Percentiles rank a stretch among this genome's conserved stretches.
Conservation (phyloP, 2,329 filamentous ascomycete genomes). For the Diplodia scrobiculata region DNA sequence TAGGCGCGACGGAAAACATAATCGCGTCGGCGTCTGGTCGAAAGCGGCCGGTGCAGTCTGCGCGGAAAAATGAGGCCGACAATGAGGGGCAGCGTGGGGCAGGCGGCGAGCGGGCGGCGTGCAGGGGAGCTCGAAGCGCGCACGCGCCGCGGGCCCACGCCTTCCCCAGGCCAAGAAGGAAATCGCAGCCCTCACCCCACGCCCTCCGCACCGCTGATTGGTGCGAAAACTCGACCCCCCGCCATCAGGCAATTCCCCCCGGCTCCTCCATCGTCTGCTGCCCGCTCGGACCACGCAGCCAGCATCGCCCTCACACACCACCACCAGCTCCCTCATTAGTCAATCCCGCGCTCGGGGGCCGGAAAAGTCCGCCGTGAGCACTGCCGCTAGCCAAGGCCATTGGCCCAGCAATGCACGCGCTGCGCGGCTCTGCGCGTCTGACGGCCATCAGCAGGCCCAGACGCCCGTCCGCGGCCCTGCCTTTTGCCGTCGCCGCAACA, state of each 20-base stretch:
- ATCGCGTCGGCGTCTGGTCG: constrained; percentile 5
- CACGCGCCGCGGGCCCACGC: constrained; percentile 35
- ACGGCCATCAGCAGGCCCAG: constrained; percentile 17
- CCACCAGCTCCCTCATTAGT: constrained; percentile 17
- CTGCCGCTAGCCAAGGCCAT: constrained; percentile 1
- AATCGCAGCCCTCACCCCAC: constrained; percentile 29
- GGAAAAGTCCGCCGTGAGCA: constrained; percentile 6
- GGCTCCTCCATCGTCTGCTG: constrained; percentile 5
- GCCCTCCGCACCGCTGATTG: constrained; percentile 30
- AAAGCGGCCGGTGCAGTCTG: neutral
- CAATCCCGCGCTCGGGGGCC: neutral
- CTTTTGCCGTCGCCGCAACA: constrained; percentile 23
- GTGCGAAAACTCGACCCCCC: constrained; percentile 24
- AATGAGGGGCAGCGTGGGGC: constrained; percentile 36
- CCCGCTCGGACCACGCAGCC: constrained; percentile 1
- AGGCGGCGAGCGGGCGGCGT: constrained; percentile 24
- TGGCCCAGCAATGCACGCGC: neutral
- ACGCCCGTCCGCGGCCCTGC: neutral
- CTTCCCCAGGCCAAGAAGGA: constrained; percentile 42
- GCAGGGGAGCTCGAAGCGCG: constrained; percentile 34
- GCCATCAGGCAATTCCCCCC: neutral
- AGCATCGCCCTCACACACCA: constrained; percentile 2
- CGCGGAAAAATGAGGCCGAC: constrained; percentile 36
- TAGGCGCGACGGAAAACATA: constrained; percentile 17
- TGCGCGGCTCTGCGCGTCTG: neutral